A percentile compares a stretch with the other conserved stretches of the same genome.
Evolutionary conservation across 257 asterid genomes (phyloP).

Genomic region (Solanum bulbocastanum): DNA sequence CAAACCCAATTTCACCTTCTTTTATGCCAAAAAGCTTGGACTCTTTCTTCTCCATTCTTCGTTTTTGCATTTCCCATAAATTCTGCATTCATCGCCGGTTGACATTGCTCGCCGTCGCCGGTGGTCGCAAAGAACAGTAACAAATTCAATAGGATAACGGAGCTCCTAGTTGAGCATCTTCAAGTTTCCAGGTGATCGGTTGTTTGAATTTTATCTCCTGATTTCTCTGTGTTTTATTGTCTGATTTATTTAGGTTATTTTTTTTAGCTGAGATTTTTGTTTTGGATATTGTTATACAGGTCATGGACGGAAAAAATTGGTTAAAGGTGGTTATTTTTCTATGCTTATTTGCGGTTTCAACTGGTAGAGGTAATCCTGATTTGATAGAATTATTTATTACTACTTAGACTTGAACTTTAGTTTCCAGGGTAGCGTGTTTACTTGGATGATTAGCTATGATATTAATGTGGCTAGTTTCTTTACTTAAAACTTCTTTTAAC

Average conservation of each 20-base stretch:
- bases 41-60: background rate
- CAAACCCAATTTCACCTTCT: background rate
- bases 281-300: background rate
- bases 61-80: background rate
- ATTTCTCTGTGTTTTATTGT: background rate
- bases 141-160: background rate
- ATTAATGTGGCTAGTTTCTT: background rate
- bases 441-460: background rate
- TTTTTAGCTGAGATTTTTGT: background rate
- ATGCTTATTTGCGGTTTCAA: constrained; percentile 10
- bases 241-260: background rate
- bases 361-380: constrained; percentile 22
- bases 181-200: background rate
- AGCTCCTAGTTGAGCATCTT: background rate
- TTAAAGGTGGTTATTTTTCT: constrained; percentile 18
- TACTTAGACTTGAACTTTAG: background rate
- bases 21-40: background rate
- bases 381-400: background rate
- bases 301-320: constrained; percentile 20
- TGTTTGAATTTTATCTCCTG: background rate
- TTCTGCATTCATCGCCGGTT: background rate
- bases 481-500: background rate
- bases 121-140: background rate
- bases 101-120: background rate
- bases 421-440: background rate